These are phyloP conservation scores for Ogataea paraovalis DNA, from an alignment of 805 yeast genomes.

Conservation along the genomic window DNA sequence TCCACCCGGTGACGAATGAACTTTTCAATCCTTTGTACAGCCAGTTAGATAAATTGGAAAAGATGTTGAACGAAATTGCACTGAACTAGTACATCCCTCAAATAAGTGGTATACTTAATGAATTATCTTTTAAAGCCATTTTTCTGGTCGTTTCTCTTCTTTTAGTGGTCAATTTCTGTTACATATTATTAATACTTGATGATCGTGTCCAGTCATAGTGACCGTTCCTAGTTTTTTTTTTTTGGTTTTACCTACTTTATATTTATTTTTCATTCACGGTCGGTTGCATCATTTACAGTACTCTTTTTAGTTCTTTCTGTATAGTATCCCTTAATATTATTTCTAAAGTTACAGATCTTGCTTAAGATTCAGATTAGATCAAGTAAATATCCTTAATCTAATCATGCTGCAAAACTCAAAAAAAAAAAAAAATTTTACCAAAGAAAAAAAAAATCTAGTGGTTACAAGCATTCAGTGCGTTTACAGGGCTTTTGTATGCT, in stretches of 20 bases:
- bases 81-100: slow-evolving; percentile 3
- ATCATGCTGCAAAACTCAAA: background rate
- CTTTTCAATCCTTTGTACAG: slow-evolving; percentile 57
- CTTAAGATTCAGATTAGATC: background rate
- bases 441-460: background rate
- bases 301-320: too few relatives aligned
- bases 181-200: too few relatives aligned
- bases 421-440: background rate
- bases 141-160: background rate
- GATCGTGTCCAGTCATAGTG: too few relatives aligned
- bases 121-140: too few relatives aligned
- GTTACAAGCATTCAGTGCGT: background rate
- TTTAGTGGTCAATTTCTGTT: too few relatives aligned
- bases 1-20: slow-evolving; percentile 46
- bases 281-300: too few relatives aligned
- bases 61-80: slow-evolving; percentile 23
- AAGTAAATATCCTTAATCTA: background rate
- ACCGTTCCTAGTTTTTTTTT: too few relatives aligned
- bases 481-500: background rate
- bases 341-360: too few relatives aligned
- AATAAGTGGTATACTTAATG: too few relatives aligned
- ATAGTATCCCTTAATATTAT: too few relatives aligned
- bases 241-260: too few relatives aligned
- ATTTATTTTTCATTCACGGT: too few relatives aligned
- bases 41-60: slow-evolving; percentile 34